A percentile compares a stretch with the other conserved stretches of the same genome.
Evolutionary conservation across 306 rosid genomes (phyloP).

Genomic region (Medicago arabica): DNA sequence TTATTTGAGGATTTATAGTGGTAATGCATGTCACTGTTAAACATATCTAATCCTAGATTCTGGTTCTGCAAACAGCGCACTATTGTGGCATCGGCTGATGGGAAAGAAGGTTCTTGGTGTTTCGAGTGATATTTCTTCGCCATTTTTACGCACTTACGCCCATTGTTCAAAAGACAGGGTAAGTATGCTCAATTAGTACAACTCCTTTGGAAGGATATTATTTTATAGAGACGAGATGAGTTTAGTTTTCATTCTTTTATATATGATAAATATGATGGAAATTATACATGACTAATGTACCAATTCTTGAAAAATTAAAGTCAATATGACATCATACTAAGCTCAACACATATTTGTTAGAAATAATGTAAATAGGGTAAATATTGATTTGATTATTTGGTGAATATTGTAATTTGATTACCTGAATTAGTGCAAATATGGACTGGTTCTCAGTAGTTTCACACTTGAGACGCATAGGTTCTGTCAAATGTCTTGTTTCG

Average conservation of each 20-base stretch:
- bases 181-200: slow-evolving; percentile 46
- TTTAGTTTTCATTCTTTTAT: slow-evolving; percentile 4
- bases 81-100: slow-evolving; percentile 93
- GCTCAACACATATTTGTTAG: background rate
- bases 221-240: background rate
- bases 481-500: too few relatives aligned
- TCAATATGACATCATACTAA: background rate
- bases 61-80: slow-evolving; percentile 65
- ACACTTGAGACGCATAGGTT: too few relatives aligned
- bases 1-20: slow-evolving; percentile 2
- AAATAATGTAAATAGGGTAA: too few relatives aligned
- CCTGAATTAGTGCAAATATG: too few relatives aligned
- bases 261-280: background rate
- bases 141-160: slow-evolving; percentile 80
- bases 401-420: too few relatives aligned
- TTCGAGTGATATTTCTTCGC: slow-evolving; percentile 55
- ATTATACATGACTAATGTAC: slow-evolving; percentile 6
- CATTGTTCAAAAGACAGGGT: slow-evolving; percentile 90
- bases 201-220: slow-evolving; percentile 18
- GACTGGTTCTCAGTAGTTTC: too few relatives aligned
- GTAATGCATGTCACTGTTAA: slow-evolving; percentile 13
- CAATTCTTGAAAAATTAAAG: slow-evolving; percentile 10
- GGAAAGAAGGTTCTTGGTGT: slow-evolving; percentile 76
- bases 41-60: slow-evolving; percentile 37
- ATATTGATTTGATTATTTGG: too few relatives aligned